Percentiles rank a stretch among this genome's conserved stretches.
Conservation (phyloP, 805 yeast species). For the Ogataea naganishii region DNA sequence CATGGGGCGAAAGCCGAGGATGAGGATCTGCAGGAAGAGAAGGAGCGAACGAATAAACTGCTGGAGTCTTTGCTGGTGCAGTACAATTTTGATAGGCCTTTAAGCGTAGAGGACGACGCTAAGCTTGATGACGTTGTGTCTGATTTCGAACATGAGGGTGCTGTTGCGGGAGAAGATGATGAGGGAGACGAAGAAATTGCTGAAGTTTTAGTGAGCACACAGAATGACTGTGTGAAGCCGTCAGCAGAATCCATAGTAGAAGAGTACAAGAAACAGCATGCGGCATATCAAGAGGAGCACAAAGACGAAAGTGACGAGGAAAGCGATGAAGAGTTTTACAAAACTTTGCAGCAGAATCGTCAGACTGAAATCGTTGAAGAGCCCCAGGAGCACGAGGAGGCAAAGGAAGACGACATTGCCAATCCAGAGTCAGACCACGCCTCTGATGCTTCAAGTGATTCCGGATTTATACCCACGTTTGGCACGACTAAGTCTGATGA, state of each 20-base stretch:
- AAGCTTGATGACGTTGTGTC: slow-evolving; percentile 29
- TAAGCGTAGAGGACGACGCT: slow-evolving; percentile 26
- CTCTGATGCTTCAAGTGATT: slow-evolving; percentile 9
- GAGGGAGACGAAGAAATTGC: slow-evolving; percentile 21
- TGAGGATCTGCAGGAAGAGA: slow-evolving; percentile 30
- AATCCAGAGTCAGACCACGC: not conserved
- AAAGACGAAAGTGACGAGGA: slow-evolving; percentile 13
- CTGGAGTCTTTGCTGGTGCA: slow-evolving; percentile 37
- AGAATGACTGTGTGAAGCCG: slow-evolving; percentile 13
- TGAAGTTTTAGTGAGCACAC: slow-evolving; percentile 17
- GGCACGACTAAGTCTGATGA: slow-evolving; percentile 13
- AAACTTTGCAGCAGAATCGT: slow-evolving; percentile 25
- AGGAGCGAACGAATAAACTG: slow-evolving; percentile 34
- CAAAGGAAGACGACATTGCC: slow-evolving; percentile 5
- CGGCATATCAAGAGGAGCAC: not conserved
- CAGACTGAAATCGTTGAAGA: slow-evolving; percentile 20
- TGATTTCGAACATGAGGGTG: slow-evolving; percentile 39
- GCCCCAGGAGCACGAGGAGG: slow-evolving; percentile 5
- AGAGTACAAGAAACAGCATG: slow-evolving; percentile 13
- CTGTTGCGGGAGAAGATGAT: slow-evolving; percentile 16
- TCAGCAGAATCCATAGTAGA: slow-evolving; percentile 14
- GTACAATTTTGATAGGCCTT: slow-evolving; percentile 46
- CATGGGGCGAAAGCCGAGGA: slow-evolving; percentile 9
- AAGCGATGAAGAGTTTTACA: slow-evolving; percentile 16
- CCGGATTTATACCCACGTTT: slow-evolving; percentile 29